Percentiles rank a stretch among this genome's conserved stretches.
These are phyloP conservation scores for Leccinum pellstonianum DNA, from an alignment of 768 basidiomycete genomes.

Conservation along the genomic window DNA sequence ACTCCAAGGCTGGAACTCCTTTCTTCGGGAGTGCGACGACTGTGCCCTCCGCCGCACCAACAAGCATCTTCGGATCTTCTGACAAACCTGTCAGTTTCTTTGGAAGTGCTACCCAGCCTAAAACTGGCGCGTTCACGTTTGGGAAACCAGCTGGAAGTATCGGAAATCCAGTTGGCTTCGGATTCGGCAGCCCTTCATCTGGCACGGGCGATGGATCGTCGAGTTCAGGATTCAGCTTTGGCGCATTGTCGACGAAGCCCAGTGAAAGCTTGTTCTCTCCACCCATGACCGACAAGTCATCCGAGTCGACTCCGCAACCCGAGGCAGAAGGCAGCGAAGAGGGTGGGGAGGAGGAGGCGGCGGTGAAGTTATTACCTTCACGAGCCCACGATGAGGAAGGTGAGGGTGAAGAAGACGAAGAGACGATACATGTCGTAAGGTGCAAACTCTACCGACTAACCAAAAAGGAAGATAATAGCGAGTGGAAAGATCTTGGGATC, in stretches of 20 bases:
- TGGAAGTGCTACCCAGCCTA: conserved; percentile 29
- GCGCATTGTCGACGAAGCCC: conserved; percentile 20
- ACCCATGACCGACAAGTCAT: conserved; percentile 27
- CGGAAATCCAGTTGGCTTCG: conserved; percentile 65
- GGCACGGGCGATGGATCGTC: conserved; percentile 21
- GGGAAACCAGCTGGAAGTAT: conserved; percentile 45
- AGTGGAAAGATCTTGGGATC: conserved; percentile 68
- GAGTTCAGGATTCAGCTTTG: conserved; percentile 26
- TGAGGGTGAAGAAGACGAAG: conserved; percentile 80
- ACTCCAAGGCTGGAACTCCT: conserved; percentile 11
- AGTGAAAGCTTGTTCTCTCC: conserved; percentile 29
- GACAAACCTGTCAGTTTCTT: conserved; percentile 30
- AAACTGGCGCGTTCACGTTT: conserved; percentile 26
- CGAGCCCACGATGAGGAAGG: conserved; percentile 65
- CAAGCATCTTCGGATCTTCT: conserved; percentile 23
- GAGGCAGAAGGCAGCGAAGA: conserved; percentile 25
- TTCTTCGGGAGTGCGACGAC: conserved; percentile 22
- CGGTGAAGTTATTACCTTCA: conserved; percentile 18
- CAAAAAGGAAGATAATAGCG: conserved; percentile 45
- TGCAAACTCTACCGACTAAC: conserved; percentile 62
- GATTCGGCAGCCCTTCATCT: conserved; percentile 34
- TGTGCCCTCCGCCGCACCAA: conserved; percentile 10
- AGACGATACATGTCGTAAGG: conserved; percentile 56
- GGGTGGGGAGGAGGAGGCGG: conserved; percentile 31
- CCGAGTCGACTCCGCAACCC: conserved; percentile 32